phyloP scores from a whole-genome alignment of 2,329 filamentous ascomycete species.

The Talaromyces sp. region DNA sequence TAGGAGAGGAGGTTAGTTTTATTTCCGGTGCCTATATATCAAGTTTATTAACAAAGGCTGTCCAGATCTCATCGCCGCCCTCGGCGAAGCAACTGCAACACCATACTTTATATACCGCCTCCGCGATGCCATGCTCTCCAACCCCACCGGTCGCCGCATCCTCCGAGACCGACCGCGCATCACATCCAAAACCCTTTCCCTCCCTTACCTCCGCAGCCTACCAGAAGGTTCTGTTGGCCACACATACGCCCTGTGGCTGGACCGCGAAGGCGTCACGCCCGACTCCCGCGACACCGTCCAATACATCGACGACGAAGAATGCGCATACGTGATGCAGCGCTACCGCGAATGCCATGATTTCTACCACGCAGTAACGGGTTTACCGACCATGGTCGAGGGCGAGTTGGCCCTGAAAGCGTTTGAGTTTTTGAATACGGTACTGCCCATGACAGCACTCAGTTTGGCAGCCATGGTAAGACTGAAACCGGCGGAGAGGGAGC shows the following conservation, averaged over 20 bases:
- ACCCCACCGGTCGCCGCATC: constrained; percentile 81
- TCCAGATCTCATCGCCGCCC: constrained; percentile 81
- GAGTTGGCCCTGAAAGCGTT: constrained; percentile 98
- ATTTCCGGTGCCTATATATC: background rate
- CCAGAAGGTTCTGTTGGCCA: constrained; percentile 71
- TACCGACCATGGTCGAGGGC: constrained; percentile 89
- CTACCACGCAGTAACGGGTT: constrained; percentile 87
- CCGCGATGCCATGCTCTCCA: constrained; percentile 81
- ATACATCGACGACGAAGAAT: constrained; percentile 92
- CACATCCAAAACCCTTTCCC: constrained; percentile 64
- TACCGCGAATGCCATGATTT: constrained; percentile 98
- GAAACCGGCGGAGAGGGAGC: constrained; percentile 57
- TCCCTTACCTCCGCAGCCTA: constrained; percentile 66
- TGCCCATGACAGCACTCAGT: constrained; percentile 92
- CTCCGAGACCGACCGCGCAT: constrained; percentile 85
- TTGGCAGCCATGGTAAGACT: constrained; percentile 65
- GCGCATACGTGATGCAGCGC: constrained; percentile 96
- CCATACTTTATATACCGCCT: constrained; percentile 94
- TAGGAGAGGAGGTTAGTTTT: constrained; percentile 62
- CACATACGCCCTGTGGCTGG: constrained; percentile 85
- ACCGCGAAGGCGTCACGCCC: constrained; percentile 85
- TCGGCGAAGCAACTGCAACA: constrained; percentile 91
- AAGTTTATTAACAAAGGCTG: background rate
- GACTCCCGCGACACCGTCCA: constrained; percentile 78
- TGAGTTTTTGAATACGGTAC: constrained; percentile 87